phyloP scores from a whole-genome alignment of 768 basidiomycete genomes.

The Astraeus odoratus region DNA sequence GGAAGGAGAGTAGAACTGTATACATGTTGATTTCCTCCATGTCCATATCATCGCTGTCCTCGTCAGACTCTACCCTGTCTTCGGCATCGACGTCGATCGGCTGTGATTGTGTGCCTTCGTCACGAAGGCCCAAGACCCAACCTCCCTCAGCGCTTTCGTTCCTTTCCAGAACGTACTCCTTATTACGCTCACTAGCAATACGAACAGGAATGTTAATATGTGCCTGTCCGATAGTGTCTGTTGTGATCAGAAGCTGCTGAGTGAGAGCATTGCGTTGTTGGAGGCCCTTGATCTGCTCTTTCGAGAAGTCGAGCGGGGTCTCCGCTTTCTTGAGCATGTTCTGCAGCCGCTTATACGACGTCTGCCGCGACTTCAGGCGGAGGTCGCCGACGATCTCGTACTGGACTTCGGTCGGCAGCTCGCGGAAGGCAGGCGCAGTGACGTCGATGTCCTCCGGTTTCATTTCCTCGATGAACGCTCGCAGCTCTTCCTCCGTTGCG shows the following conservation, averaged over 20 bases:
- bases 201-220: slow-evolving; percentile 87
- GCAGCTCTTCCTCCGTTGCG: slow-evolving; percentile 93
- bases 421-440: slow-evolving; percentile 80
- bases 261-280: slow-evolving; percentile 86
- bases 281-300: slow-evolving; percentile 89
- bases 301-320: slow-evolving; percentile 93
- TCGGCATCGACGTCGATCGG: slow-evolving; percentile 83
- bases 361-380: slow-evolving; percentile 89
- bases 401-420: slow-evolving; percentile 92
- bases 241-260: slow-evolving; percentile 87
- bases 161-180: slow-evolving; percentile 91
- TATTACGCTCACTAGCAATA: slow-evolving; percentile 92
- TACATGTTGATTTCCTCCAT: slow-evolving; percentile 83
- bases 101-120: slow-evolving; percentile 75
- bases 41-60: slow-evolving; percentile 45
- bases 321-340: slow-evolving; percentile 76
- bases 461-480: slow-evolving; percentile 92
- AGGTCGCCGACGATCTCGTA: slow-evolving; percentile 98
- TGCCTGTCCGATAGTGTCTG: slow-evolving; percentile 87
- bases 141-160: slow-evolving; percentile 84
- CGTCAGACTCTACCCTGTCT: slow-evolving; percentile 29
- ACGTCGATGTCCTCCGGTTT: slow-evolving; percentile 93
- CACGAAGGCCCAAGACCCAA: slow-evolving; percentile 90
- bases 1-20: slow-evolving; percentile 14
- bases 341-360: slow-evolving; percentile 84